A percentile compares a stretch with the other conserved stretches of the same genome.
Conservation (phyloP, 1,284 basidiomycete species). For the Apiotrichum gracile region DNA sequence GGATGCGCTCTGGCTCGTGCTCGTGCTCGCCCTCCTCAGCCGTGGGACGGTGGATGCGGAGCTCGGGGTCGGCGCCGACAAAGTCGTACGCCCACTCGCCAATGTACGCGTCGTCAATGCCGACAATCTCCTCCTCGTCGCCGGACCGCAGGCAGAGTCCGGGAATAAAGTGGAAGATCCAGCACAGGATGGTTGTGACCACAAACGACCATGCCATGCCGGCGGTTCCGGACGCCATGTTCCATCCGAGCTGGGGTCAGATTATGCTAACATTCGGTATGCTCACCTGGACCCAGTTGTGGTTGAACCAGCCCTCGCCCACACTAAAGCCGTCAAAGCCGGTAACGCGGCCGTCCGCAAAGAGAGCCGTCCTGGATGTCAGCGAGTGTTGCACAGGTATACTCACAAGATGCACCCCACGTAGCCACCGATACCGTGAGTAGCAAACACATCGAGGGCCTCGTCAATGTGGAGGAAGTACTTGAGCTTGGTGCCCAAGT, state of each 20-base stretch:
- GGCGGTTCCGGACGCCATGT: constrained; percentile 45
- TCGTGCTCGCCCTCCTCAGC: neutral
- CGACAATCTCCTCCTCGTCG: constrained; percentile 84
- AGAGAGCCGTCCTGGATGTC: constrained; percentile 63
- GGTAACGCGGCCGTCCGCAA: constrained; percentile 80
- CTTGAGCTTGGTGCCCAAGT: constrained; percentile 93
- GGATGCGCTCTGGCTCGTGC: neutral
- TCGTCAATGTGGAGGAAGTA: constrained; percentile 62
- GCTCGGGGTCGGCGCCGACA: constrained; percentile 56
- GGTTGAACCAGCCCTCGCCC: constrained; percentile 85
- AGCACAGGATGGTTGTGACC: constrained; percentile 79
- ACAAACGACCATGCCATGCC: constrained; percentile 74
- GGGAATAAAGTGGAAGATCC: constrained; percentile 90
- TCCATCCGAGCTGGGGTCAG: no score
- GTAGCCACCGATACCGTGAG: constrained; percentile 81
- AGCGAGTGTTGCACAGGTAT: no score
- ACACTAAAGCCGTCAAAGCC: constrained; percentile 72
- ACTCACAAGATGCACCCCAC: constrained; percentile 53
- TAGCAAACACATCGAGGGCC: constrained; percentile 67
- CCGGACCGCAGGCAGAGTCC: constrained; percentile 68
- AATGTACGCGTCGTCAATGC: constrained; percentile 88
- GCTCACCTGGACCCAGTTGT: constrained; percentile 63
- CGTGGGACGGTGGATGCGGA: constrained; percentile 28
- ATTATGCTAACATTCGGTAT: constrained; percentile 54
- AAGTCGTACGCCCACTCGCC: constrained; percentile 94